A percentile compares a stretch with the other conserved stretches of the same genome.
phyloP scores from a whole-genome alignment of 1,284 basidiomycete species.

The Marasmius sp. region DNA sequence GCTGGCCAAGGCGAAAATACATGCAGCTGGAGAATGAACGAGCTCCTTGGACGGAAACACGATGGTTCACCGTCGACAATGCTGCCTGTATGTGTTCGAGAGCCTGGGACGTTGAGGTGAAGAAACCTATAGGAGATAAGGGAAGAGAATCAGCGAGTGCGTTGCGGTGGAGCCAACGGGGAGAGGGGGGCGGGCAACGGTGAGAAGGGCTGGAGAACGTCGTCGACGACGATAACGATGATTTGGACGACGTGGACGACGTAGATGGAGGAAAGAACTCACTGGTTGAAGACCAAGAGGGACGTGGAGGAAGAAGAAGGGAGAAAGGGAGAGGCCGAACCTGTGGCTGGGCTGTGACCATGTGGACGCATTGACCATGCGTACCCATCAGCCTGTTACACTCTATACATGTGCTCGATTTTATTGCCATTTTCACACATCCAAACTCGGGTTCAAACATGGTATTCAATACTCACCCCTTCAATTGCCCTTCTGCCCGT shows the following conservation, averaged over 20 bases:
- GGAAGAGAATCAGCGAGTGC: slow-evolving; percentile 7
- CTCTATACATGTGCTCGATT: neutral
- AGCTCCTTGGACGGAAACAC: neutral
- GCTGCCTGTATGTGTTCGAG: neutral
- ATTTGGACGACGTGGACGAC: slow-evolving; percentile 21
- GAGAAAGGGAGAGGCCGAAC: slow-evolving; percentile 10
- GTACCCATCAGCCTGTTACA: neutral
- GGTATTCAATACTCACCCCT: too few relatives aligned
- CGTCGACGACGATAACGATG: slow-evolving; percentile 22
- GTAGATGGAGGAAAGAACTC: slow-evolving; percentile 21
- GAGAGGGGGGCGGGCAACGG: slow-evolving; percentile 13
- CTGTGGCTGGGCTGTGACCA: neutral
- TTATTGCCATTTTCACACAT: neutral
- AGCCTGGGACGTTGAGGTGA: slow-evolving; percentile 8
- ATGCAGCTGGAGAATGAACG: slow-evolving; percentile 39
- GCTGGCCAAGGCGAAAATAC: slow-evolving; percentile 43
- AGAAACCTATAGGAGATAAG: slow-evolving; percentile 7
- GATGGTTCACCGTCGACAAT: slow-evolving; percentile 29
- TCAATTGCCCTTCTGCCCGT: too few relatives aligned
- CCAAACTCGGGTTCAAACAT: neutral
- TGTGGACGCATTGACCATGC: neutral
- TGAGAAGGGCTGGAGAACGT: slow-evolving; percentile 7
- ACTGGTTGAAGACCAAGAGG: slow-evolving; percentile 7
- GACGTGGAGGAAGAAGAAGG: slow-evolving; percentile 18
- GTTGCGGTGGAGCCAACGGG: slow-evolving; percentile 6